Base-by-base conservation (phyloP, 495 filamentous ascomycete genomes). In the Penicillium daleae region DNA sequence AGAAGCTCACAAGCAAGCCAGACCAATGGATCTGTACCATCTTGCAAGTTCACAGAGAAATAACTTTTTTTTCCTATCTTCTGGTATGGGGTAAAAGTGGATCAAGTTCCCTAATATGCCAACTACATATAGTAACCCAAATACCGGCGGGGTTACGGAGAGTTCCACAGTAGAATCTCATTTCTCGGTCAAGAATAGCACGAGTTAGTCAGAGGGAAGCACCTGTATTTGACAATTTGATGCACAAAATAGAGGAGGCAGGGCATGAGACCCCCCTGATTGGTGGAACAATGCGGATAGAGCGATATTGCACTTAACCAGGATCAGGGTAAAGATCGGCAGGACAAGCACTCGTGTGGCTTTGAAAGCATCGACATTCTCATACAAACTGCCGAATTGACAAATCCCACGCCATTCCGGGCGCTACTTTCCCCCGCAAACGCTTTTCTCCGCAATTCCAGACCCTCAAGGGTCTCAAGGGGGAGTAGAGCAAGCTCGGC, bases 21-120 rank as follows among this genome's bases (percentile, higher is more conserved):
- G 55, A 39, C 63, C 69, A 74, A 35, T 57, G 46, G 37, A 60
- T 33, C 19, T 29, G 46, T 19, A 59, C 62, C 68, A 74, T 71
- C 9, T 59, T 40, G 68, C 17, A 53, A 22, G 8, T n/a, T 31
- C 29, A 31, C 6, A 27, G 31, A 59, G 29, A 35, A 10, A 6
- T 13, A 21, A 26, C 19, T 19, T 12, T 22, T 19, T 12, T 22
- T 21, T 50, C 27, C 19, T 33, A 5, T 37, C n/a, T 3, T 15
- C 12, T 1, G 13, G 13, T 27, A 42, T 7, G 19, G 19, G 26
- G 48, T 57, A 32, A 52, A 61, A 49, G 35, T 40, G 19, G 29
- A 61, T 46, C 39, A 27, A 29, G 12, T 9, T 15, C 33, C 33
- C 22, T 17, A 21, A 42, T 19, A 12, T n/a, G 56, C 12, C 31